Evolutionary conservation across 73 alveolate genomes (phyloP), one percentile per base, ranked within the genome.

Genomic region (Paramecium bursaria): DNA sequence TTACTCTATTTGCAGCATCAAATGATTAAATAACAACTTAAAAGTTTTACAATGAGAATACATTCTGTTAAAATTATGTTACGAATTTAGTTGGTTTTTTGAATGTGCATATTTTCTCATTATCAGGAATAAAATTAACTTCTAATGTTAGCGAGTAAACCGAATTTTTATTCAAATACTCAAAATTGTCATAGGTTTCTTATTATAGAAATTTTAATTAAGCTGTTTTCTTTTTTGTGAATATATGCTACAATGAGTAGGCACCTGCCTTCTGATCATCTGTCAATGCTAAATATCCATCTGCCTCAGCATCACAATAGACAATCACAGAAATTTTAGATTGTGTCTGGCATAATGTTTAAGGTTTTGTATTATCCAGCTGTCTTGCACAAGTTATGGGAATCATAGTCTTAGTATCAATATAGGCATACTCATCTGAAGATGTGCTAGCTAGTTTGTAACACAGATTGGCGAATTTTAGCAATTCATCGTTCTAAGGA

Each of bases 61-160:
- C 82, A 67, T 67, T 67, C 26, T 67, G 44, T 35, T 35, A 67
- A 2, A 67, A 14, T 26, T 3, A 39, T 2, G 82, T 67, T 7
- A 15, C 44, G 2, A 67, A 33, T 35, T 31, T 3, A 15, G 82
- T 67, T 15, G 82, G 82, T 67, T 67, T 35, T 2, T 6, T 7
- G 39, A 67, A 67, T 35, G 5, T 42, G 26, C 82, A 67, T 1
- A 31, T 57, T 1, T 39, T 39, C 49, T 39, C 49, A 39, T 39
- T 39, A 7, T 11, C 49, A 39, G 33, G 1, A 1, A 53, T 47
- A 67, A 5, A 15, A 1, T 67, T 67, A 7, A 67, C 11, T 35
- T 9, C 6, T 2, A 67, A 1, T 11, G 54, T 67, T 7, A 67
- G 10, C 44, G 33, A 53, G 10, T 31, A 1, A 31, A 67, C 55